Conservation (phyloP, 768 basidiomycete species). For the Lactarius hatsudake region DNA sequence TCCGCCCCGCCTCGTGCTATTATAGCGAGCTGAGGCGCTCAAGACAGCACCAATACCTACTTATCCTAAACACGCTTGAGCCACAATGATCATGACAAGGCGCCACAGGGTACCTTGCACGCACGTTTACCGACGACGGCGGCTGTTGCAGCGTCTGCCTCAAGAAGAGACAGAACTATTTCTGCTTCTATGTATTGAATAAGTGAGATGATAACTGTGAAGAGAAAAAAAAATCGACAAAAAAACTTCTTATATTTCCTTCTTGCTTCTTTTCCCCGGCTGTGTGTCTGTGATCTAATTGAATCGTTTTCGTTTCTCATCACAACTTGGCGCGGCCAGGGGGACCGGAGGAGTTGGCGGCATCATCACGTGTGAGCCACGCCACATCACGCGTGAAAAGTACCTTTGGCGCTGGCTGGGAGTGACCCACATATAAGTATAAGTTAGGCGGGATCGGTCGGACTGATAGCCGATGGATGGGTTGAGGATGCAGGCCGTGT, state of each 20-base stretch:
- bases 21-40: background rate
- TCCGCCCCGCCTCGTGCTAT: background rate
- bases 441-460: background rate
- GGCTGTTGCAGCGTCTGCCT: background rate
- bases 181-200: background rate
- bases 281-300: background rate
- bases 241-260: background rate
- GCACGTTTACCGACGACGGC: constrained; percentile 3
- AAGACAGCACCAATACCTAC: background rate
- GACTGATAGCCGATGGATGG: background rate
- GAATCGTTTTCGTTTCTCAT: background rate
- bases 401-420: background rate
- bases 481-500: too few species aligned
- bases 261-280: background rate
- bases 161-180: constrained; percentile 5
- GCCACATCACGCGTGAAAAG: constrained; percentile 5
- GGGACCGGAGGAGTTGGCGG: background rate
- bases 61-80: background rate
- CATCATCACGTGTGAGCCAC: constrained; percentile 5
- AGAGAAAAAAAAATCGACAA: background rate
- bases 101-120: constrained; percentile 7
- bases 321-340: background rate
- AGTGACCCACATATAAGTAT: too few species aligned
- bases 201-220: background rate
- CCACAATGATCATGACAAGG: background rate